Evolutionary conservation across 345 rosid genomes (phyloP), one percentile per base, ranked within the genome.

Genomic region (Iberis pinnata): DNA sequence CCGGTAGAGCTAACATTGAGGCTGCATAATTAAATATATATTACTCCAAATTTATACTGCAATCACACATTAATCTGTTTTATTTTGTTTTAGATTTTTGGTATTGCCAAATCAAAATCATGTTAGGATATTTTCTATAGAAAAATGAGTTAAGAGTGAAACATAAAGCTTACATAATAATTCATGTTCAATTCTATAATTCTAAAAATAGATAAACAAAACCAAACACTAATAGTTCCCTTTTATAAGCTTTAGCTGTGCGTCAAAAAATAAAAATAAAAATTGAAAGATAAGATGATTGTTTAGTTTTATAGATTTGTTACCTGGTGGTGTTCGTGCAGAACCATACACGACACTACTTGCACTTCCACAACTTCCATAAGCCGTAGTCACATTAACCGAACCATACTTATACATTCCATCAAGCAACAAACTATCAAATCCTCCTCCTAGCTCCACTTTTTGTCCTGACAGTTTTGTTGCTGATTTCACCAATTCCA

Each of bases 261-360:
- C n/a, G n/a, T n/a, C n/a, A n/a, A n/a, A n/a, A n/a, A n/a, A n/a
- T n/a, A n/a, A n/a, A 22, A 22, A 22, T 22, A 3, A 22, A 22
- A 22, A 3, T 22, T 29, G 5, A 6, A 5, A 29, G 33, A 7
- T 2, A 9, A 29, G 8, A 29, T 6, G 2, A 7, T 29, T 29
- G 2, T 29, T 29, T 29, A 5, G 10, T 9, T 29, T 29, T 6
- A 3, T 7, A 29, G 33, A 29, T 29, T 29, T 29, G 5, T 29
- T 29, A 64, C 70, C 58, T 57, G 63, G 68, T 2, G 80, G 78
- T 58, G 61, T 72, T 64, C 78, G 82, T 1, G 80, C 59, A 7
- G 84, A 70, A 1, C 86, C 72, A 12, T 65, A 54, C 0, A 80
- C 85, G 2, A 84, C 77, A 26, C 80, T 83, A 46, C 96, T 83